A percentile compares a stretch with the other conserved stretches of the same genome.
phyloP scores from a whole-genome alignment of 2,329 filamentous ascomycete species.

The Beauveria varroae region DNA sequence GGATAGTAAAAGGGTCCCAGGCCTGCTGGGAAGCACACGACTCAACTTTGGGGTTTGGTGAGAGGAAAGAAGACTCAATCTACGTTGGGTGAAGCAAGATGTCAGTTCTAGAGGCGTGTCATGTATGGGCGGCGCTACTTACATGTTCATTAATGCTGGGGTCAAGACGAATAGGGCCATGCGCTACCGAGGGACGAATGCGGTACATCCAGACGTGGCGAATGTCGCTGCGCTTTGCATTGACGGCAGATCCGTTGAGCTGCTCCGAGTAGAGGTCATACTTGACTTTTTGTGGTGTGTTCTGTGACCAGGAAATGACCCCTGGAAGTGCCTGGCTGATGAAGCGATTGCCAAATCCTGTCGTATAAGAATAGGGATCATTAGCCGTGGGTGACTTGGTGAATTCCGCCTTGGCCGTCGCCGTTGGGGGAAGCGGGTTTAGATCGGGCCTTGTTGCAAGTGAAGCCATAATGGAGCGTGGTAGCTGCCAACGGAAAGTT shows the following conservation, averaged over 20 bases:
- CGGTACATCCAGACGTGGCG: constrained; percentile 29
- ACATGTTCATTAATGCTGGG: constrained; percentile 23
- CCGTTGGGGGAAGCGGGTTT: constrained; percentile 4
- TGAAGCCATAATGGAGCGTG: not conserved
- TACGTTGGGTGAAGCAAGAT: not conserved
- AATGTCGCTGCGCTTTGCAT: constrained; percentile 21
- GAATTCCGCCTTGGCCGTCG: constrained; percentile 16
- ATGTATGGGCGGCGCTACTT: not conserved
- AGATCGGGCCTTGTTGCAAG: not conserved
- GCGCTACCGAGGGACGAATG: constrained; percentile 25
- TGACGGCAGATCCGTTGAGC: constrained; percentile 35
- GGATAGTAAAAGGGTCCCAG: constrained; percentile 37
- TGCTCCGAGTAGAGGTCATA: constrained; percentile 39
- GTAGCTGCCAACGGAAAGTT: not conserved
- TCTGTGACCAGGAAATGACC: constrained; percentile 36
- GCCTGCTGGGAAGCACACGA: constrained; percentile 37
- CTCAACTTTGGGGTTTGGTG: constrained; percentile 37
- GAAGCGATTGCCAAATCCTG: constrained; percentile 47
- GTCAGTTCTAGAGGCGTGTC: not conserved
- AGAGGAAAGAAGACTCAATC: constrained; percentile 37
- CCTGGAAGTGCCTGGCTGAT: constrained; percentile 39
- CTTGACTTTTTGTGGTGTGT: constrained; percentile 35
- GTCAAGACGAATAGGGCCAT: constrained; percentile 16
- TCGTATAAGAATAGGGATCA: constrained; percentile 46
- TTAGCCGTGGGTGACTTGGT: constrained; percentile 16